Evolutionary conservation across 768 basidiomycete genomes (phyloP).

Genomic region (Tylopilus sp.): DNA sequence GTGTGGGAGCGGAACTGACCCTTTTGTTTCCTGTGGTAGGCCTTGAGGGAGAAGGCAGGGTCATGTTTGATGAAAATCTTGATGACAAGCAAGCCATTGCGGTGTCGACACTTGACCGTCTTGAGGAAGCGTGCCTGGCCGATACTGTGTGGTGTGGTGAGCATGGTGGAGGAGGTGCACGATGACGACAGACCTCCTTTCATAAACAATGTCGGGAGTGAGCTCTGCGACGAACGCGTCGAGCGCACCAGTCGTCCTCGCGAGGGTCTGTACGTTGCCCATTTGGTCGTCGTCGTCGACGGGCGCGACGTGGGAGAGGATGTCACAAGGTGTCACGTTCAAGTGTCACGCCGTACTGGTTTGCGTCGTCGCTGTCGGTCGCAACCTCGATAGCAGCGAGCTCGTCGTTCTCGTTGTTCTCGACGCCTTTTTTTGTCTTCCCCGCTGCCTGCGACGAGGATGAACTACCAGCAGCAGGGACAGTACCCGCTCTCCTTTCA

Average conservation of each 20-base stretch:
- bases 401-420: slow-evolving; percentile 2
- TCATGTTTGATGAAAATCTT: slow-evolving; percentile 97
- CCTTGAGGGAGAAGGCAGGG: slow-evolving; percentile 71
- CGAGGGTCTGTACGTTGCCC: slow-evolving; percentile 71
- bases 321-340: slow-evolving; percentile 29
- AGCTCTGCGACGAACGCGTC: slow-evolving; percentile 92
- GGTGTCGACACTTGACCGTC: slow-evolving; percentile 85
- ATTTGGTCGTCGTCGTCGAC: slow-evolving; percentile 34
- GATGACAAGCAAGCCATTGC: slow-evolving; percentile 78
- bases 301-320: not conserved
- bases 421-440: not conserved
- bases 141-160: slow-evolving; percentile 13
- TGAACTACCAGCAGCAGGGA: slow-evolving; percentile 25
- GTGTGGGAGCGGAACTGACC: slow-evolving; percentile 35
- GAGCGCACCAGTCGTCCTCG: slow-evolving; percentile 73
- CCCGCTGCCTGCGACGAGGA: slow-evolving; percentile 9
- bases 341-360: slow-evolving; percentile 14
- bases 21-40: slow-evolving; percentile 76
- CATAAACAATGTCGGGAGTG: slow-evolving; percentile 82
- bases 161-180: not conserved
- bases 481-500: slow-evolving; percentile 27
- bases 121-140: slow-evolving; percentile 47
- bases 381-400: slow-evolving; percentile 2
- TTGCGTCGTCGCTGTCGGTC: slow-evolving; percentile 6
- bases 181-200: slow-evolving; percentile 66